A percentile compares a stretch with the other conserved stretches of the same genome.
Conservation (phyloP, 1,284 basidiomycete genomes). For the Amylostereum chailletii region DNA sequence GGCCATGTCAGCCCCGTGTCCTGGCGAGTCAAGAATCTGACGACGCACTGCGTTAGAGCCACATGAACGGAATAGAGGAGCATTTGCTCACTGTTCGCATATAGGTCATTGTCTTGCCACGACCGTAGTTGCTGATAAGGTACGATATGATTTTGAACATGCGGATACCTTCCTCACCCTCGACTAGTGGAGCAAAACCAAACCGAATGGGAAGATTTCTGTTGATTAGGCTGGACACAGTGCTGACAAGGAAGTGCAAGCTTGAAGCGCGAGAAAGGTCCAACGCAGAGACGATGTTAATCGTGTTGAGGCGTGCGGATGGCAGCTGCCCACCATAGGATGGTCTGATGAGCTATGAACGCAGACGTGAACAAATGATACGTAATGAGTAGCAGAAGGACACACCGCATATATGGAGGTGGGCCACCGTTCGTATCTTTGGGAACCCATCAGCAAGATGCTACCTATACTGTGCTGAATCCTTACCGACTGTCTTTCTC, state of each 20-base stretch:
- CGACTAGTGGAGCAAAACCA: slow-evolving; percentile 71
- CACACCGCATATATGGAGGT: slow-evolving; percentile 41
- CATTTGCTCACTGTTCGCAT: slow-evolving; percentile 18
- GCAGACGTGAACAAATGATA: background rate
- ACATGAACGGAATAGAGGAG: slow-evolving; percentile 18
- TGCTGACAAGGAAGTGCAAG: slow-evolving; percentile 53
- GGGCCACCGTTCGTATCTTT: slow-evolving; percentile 47
- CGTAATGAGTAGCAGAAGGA: background rate
- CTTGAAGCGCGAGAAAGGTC: slow-evolving; percentile 63
- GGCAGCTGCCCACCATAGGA: slow-evolving; percentile 74
- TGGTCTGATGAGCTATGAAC: slow-evolving; percentile 54
- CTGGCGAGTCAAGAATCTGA: background rate
- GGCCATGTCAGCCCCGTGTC: slow-evolving; percentile 17
- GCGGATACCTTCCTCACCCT: slow-evolving; percentile 50
- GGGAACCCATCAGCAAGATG: background rate
- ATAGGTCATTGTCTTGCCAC: slow-evolving; percentile 53
- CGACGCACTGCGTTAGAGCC: slow-evolving; percentile 7
- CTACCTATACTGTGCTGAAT: background rate
- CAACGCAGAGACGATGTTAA: slow-evolving; percentile 73
- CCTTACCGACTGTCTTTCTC: slow-evolving; percentile 70
- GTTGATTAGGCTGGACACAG: slow-evolving; percentile 62
- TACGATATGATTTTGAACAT: slow-evolving; percentile 73
- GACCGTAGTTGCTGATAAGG: slow-evolving; percentile 54
- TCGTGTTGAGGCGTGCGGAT: slow-evolving; percentile 63
- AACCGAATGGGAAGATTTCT: slow-evolving; percentile 73